These are phyloP conservation scores for Pochonia chlamydosporia DNA, from an alignment of 2,329 filamentous ascomycete genomes.

Conservation along the genomic window DNA sequence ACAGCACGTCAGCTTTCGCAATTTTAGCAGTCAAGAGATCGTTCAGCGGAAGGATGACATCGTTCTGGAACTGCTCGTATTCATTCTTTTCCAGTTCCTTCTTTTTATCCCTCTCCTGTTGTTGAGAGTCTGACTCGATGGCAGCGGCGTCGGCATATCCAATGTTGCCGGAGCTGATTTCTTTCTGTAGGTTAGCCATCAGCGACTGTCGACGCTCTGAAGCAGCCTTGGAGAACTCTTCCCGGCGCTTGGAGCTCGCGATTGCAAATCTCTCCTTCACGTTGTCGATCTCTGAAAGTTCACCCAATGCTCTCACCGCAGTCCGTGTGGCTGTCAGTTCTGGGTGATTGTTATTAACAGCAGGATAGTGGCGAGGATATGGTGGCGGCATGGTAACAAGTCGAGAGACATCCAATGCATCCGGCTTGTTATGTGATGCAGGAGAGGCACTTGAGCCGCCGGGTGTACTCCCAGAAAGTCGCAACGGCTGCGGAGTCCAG, in stretches of 20 bases:
- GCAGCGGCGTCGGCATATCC: conserved; percentile 77
- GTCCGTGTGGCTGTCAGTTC: conserved; percentile 74
- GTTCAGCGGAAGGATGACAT: conserved; percentile 79
- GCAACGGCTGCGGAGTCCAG: conserved; percentile 36
- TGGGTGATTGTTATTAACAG: conserved; percentile 93
- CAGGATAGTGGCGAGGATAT: conserved; percentile 90
- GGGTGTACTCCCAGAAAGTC: conserved; percentile 32
- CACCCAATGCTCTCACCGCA: conserved; percentile 66
- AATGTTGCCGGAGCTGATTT: conserved; percentile 72
- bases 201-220: conserved; percentile 56
- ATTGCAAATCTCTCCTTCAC: conserved; percentile 58
- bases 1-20: conserved; percentile 65
- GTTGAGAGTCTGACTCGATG: conserved; percentile 69
- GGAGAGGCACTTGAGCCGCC: conserved; percentile 37
- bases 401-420: conserved; percentile 78
- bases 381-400: conserved; percentile 89
- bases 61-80: conserved; percentile 78
- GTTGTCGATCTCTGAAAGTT: conserved; percentile 64
- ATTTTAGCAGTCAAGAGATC: conserved; percentile 74
- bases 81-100: conserved; percentile 72
- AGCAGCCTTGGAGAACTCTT: conserved; percentile 46
- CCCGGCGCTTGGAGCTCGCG: conserved; percentile 52
- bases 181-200: conserved; percentile 68
- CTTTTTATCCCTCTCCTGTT: conserved; percentile 62
- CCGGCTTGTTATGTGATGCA: conserved; percentile 35